Percentiles rank a stretch among this genome's conserved stretches.
These are phyloP conservation scores for Ogataea degrootiae DNA, from an alignment of 805 yeast species.

Conservation along the genomic window DNA sequence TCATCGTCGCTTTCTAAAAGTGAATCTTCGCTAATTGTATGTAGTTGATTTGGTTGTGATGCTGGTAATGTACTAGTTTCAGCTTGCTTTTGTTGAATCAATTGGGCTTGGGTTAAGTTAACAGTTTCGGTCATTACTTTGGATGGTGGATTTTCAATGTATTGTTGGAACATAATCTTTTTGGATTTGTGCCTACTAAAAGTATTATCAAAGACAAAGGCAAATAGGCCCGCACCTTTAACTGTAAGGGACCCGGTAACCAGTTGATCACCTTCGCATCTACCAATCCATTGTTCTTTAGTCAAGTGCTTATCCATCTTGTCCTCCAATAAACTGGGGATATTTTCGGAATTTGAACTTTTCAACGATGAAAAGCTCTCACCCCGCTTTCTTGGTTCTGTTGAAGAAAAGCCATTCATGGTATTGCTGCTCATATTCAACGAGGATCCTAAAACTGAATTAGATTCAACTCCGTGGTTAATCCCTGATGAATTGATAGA, in stretches of 20 bases:
- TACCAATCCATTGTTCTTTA: constrained; percentile 50
- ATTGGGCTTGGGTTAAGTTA: too few species aligned
- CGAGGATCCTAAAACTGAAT: too few species aligned
- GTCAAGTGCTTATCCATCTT: constrained; percentile 50
- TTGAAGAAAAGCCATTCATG: too few species aligned
- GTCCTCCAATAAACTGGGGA: constrained; percentile 38
- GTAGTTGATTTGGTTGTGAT: background rate
- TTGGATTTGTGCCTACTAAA: constrained; percentile 83
- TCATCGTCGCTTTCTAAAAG: background rate
- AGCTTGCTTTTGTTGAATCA: too few species aligned
- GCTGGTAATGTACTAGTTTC: background rate
- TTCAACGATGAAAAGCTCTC: constrained; percentile 29
- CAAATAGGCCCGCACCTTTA: constrained; percentile 63
- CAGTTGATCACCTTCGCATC: constrained; percentile 55
- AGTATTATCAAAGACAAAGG: constrained; percentile 89
- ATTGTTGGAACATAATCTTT: constrained; percentile 64
- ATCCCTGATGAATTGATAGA: constrained; percentile 11
- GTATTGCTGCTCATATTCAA: too few species aligned
- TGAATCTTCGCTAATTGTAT: constrained; percentile 5
- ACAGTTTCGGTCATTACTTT: too few species aligned
- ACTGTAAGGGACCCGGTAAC: constrained; percentile 60
- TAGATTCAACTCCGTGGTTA: background rate
- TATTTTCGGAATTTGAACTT: constrained; percentile 35
- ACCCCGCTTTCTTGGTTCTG: constrained; percentile 1
- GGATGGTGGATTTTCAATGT: constrained; percentile 18